Evolutionary conservation across 768 basidiomycete species (phyloP), one percentile per base, ranked within the genome.

Genomic region (Sporobolomyces phaffii): DNA sequence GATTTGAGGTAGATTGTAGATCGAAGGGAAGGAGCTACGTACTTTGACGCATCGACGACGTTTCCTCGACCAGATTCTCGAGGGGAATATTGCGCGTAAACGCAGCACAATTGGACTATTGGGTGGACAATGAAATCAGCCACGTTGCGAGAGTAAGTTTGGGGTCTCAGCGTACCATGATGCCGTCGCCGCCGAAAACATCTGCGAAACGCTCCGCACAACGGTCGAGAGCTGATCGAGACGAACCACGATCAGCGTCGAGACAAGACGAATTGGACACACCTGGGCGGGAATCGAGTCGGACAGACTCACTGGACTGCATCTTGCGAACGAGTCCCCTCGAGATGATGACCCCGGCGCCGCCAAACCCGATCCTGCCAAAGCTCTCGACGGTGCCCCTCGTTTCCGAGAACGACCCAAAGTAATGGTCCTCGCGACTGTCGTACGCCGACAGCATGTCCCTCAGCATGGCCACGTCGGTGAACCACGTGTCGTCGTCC

Each of bases 401-500:
- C 22, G 70, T 40, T 38, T 71, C 70, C 47, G 47, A 45, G 52
- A 59, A 57, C 18, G 61, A 6, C 26, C 70, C 70, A 36, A 71
- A 48, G 22, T 60, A 38, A 22, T 40, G 40, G 18, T 67, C 65
- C 8, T 71, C 70, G 13, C 43, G 38, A 41, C 41, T 56, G 41
- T 71, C 65, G 62, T 45, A 58, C 6, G 26, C 53, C 8, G 33
- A 15, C 18, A 65, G 48, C 48, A 59, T 28, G 5, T 38, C 34
- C 9, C 48, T 26, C 31, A 64, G n/a, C 58, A 63, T 60, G 4
- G 9, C 51, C 14, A n/a, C 18, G 59, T 64, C 63, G 17, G 29
- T 41, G 9, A 41, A 70, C 61, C 60, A 71, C 22, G 69, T 71
- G 49, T 71, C 69, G 49, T 71, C 69, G 49, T 71, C 69, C 15